Base-by-base conservation (phyloP, 2,329 filamentous ascomycete species). In the Penicillium concentricum region DNA sequence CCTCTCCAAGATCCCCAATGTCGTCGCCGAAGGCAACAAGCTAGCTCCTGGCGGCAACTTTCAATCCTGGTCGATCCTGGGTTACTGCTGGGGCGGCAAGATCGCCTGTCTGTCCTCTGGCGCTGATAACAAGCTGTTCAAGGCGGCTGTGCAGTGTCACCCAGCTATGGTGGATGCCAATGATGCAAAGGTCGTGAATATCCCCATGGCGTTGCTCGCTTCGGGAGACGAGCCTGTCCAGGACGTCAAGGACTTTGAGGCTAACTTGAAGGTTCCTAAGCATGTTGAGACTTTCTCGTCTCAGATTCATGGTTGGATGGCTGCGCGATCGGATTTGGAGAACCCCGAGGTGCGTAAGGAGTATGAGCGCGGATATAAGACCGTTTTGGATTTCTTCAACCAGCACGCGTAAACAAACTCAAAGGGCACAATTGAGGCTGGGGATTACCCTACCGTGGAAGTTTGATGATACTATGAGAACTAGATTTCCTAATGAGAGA, bases 81-180 rank as follows among this genome's bases (percentile, higher is more conserved):
- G 84, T 15, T 85, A 77, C 78, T 87, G 84, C 78, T 86, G 82
- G 82, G 81, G 81, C 43, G 80, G 78, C 20, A 75, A 85, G 78
- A 84, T 86, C 61, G 79, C 82, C 46, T 81, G 81, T 55, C 74
- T 85, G 32, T 74, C 78, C n/a, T 78, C 79, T 4, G 76, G 79
- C 52, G 65, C 79, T 55, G 79, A 77, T 42, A 82, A 81, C 22
- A 67, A 63, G 49, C 70, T 71, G 15, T 86, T 86, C 77, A 85
- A 84, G 72, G 82, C 79, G 16, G 83, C 79, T 3, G 84, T 78
- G 10, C 76, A 82, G 26, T 79, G 75, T 61, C 84, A 86, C 67
- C 84, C 84, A 6, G 84, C 83, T 28, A 85, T 86, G 83, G 78
- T 86, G 13, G 83, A 84, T 49, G 79, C 79, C 15, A 78, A 81